phyloP scores from a whole-genome alignment of 495 filamentous ascomycete species.

The Pyrenula massariospora region DNA sequence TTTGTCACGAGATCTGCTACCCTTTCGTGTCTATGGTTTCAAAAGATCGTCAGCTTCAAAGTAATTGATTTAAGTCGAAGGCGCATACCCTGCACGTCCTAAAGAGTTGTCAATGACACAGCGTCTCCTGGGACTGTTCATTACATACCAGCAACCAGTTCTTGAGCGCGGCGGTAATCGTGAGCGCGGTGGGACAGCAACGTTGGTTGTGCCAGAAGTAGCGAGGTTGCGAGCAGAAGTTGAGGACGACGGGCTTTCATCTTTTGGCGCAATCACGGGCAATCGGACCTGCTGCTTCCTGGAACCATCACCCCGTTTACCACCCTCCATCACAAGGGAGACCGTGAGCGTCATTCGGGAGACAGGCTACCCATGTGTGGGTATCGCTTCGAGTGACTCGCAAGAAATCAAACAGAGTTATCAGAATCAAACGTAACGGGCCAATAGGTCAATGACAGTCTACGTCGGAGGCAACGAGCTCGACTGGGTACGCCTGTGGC shows the following conservation, averaged over 20 bases:
- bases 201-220: conserved; percentile 3
- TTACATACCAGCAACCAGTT: conserved; percentile 40
- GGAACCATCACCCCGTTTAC: conserved; percentile 18
- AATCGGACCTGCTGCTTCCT: conserved; percentile 26
- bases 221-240: conserved; percentile 2
- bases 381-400: too few species aligned
- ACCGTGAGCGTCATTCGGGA: conserved; percentile 23
- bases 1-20: conserved; percentile 14
- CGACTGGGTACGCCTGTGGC: neutral
- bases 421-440: too few species aligned
- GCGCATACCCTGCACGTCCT: conserved; percentile 40
- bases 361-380: neutral
- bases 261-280: conserved; percentile 38
- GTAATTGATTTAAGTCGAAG: neutral
- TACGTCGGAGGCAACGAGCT: neutral
- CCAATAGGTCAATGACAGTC: too few species aligned
- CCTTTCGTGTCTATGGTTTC: conserved; percentile 34
- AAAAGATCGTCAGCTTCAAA: neutral
- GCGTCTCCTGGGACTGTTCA: conserved; percentile 1
- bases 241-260: conserved; percentile 13
- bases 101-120: conserved; percentile 7
- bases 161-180: conserved; percentile 40
- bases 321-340: conserved; percentile 24
- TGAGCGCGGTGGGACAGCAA: conserved; percentile 28
- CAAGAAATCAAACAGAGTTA: too few species aligned